A percentile compares a stretch with the other conserved stretches of the same genome.
Conservation (phyloP, 2,329 filamentous ascomycete species). For the Penicillium sp. region DNA sequence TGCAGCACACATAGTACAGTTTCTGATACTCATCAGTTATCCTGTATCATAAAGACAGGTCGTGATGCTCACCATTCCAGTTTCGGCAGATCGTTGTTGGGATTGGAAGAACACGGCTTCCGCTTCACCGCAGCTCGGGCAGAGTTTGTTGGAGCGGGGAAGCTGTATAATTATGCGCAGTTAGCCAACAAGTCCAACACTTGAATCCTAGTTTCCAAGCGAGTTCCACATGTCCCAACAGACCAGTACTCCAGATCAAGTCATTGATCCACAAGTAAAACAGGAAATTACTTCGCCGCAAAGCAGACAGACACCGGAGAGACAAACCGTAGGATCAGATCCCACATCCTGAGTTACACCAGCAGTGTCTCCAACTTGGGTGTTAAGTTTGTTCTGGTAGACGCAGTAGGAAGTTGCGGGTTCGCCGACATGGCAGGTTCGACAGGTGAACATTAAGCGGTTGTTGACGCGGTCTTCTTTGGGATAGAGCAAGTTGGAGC, state of each 20-base stretch:
- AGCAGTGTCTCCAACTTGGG: constrained; percentile 89
- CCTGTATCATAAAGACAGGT: constrained; percentile 12
- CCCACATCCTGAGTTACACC: constrained; percentile 97
- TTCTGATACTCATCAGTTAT: constrained; percentile 60
- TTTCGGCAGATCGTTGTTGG: constrained; percentile 94
- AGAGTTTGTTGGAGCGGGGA: constrained; percentile 83
- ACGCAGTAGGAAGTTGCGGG: constrained; percentile 87
- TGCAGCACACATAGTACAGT: constrained; percentile 93
- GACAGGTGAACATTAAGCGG: constrained; percentile 91
- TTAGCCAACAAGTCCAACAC: constrained; percentile 38
- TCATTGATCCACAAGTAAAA: constrained; percentile 54
- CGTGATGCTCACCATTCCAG: constrained; percentile 81
- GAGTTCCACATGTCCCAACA: constrained; percentile 25
- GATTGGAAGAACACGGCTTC: constrained; percentile 99
- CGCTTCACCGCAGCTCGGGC: constrained; percentile 80
- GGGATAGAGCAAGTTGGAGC: constrained; percentile 96
- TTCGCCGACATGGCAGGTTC: constrained; percentile 91
- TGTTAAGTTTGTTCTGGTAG: constrained; percentile 93
- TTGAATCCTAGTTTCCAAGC: constrained; percentile 13
- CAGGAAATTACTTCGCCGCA: constrained; percentile 64
- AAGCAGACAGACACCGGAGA: constrained; percentile 60
- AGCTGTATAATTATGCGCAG: constrained; percentile 62
- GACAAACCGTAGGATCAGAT: constrained; percentile 97
- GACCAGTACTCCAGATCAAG: constrained; percentile 18
- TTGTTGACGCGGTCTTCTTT: constrained; percentile 87